phyloP scores from a whole-genome alignment of 2,329 filamentous ascomycete species.

The Pestalotiopsis sp. region DNA sequence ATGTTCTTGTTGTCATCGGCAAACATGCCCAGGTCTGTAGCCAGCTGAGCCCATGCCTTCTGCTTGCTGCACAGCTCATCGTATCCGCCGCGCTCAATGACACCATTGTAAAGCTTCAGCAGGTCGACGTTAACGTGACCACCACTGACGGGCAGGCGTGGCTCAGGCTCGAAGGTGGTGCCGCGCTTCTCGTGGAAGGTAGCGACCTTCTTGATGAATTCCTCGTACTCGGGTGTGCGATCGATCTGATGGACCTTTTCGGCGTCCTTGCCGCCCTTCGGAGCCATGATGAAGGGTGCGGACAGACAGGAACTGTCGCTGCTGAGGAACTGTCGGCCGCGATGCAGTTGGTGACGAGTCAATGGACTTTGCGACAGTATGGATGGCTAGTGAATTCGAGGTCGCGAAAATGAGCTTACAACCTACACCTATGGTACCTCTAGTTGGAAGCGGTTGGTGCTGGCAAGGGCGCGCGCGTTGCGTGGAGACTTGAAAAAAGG shows the following conservation, averaged over 20 bases:
- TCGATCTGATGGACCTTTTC: slow-evolving; percentile 48
- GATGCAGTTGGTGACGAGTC: not conserved
- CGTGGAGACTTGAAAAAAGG: not conserved
- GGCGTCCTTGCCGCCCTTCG: slow-evolving; percentile 28
- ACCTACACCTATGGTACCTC: not conserved
- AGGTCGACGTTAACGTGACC: slow-evolving; percentile 78
- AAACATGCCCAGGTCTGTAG: slow-evolving; percentile 74
- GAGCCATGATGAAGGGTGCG: slow-evolving; percentile 28
- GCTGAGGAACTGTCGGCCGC: slow-evolving; percentile 35
- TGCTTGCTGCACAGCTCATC: slow-evolving; percentile 84
- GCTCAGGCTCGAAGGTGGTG: slow-evolving; percentile 77
- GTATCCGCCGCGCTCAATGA: slow-evolving; percentile 80
- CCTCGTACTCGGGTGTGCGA: slow-evolving; percentile 71
- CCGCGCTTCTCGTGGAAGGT: slow-evolving; percentile 80
- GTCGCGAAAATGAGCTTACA: slow-evolving; percentile 11
- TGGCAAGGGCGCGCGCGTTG: not conserved
- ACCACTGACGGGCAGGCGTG: slow-evolving; percentile 64
- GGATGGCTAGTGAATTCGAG: not conserved
- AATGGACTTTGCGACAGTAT: slow-evolving; percentile 4
- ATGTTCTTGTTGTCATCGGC: slow-evolving; percentile 65
- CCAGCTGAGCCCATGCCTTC: slow-evolving; percentile 82
- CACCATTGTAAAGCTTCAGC: slow-evolving; percentile 76
- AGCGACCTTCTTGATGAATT: slow-evolving; percentile 75
- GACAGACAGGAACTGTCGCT: slow-evolving; percentile 1
- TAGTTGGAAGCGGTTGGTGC: not conserved